Conservation (phyloP, 75 land plant species). For the Isoetes taiwanensis region DNA sequence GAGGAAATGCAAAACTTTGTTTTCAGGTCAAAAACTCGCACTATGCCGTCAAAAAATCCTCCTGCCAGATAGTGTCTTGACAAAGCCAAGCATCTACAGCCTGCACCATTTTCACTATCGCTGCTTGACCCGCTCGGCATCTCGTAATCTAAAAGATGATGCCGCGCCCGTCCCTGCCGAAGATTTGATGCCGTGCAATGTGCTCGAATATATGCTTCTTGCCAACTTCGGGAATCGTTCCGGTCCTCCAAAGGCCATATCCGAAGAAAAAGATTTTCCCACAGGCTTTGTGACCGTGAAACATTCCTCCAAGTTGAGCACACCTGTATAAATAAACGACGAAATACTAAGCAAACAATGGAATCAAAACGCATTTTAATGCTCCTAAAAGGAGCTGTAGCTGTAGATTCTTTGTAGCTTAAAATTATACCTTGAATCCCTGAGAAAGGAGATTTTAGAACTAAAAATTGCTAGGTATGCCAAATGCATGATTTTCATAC, state of each 20-base stretch:
- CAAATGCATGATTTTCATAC: no score
- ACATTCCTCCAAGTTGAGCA: constrained; percentile 48
- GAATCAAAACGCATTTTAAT: no score
- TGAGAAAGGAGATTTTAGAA: no score
- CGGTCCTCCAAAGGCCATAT: constrained; percentile 26
- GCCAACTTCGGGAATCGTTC: constrained; percentile 23
- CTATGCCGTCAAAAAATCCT: constrained; percentile 50
- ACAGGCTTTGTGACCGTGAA: constrained; percentile 37
- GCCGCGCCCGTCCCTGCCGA: constrained; percentile 13
- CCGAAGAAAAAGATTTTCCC: constrained; percentile 20
- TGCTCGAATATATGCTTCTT: constrained; percentile 30
- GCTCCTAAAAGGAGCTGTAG: no score
- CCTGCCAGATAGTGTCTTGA: constrained; percentile 34
- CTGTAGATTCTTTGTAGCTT: no score
- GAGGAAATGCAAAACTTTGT: constrained; percentile 21
- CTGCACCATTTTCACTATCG: neutral
- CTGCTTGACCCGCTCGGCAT: constrained; percentile 2
- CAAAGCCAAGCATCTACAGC: constrained; percentile 35
- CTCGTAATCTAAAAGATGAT: constrained; percentile 21
- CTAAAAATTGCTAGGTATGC: no score
- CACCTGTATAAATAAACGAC: constrained; percentile 21
- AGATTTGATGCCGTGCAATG: constrained; percentile 44
- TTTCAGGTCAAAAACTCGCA: constrained; percentile 37
- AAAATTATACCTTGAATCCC: no score
- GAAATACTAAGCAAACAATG: no score